Conservation (phyloP, 148 eudicot species). For the Amaranthus hypochondriacus region DNA sequence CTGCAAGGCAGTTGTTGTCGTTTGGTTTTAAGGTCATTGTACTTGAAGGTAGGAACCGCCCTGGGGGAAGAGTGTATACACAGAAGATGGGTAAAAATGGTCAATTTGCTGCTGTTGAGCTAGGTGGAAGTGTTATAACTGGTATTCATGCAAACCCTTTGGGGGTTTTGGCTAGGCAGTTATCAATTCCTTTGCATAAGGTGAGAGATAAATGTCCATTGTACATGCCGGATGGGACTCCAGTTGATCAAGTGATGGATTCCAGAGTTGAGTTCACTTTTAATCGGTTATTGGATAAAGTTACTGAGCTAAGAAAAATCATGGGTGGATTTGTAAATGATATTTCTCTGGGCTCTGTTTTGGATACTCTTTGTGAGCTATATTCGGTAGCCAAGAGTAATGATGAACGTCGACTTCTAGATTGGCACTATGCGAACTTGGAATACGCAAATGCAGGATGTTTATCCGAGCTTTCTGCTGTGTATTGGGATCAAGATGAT, state of each 20-base stretch:
- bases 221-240: conserved; percentile 69
- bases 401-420: conserved; percentile 78
- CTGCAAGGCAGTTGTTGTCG: conserved; percentile 81
- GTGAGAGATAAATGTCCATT: conserved; percentile 86
- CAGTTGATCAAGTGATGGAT: conserved; percentile 56
- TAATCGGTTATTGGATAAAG: conserved; percentile 79
- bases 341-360: conserved; percentile 70
- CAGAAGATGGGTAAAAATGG: conserved; percentile 69
- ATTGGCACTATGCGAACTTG: conserved; percentile 91
- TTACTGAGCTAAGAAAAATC: conserved; percentile 59
- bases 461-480: conserved; percentile 78
- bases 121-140: conserved; percentile 93
- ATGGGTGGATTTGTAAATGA: conserved; percentile 70
- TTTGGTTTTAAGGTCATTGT: conserved; percentile 82
- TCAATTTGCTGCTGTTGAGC: conserved; percentile 65
- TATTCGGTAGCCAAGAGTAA: conserved; percentile 63
- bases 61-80: conserved; percentile 90
- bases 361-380: conserved; percentile 58
- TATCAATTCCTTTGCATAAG: conserved; percentile 85
- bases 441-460: conserved; percentile 99
- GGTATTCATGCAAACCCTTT: conserved; percentile 93
- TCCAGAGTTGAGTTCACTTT: conserved; percentile 51
- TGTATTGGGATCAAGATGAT: conserved; percentile 97
- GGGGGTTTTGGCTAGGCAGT: conserved; percentile 88
- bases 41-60: conserved; percentile 84